A percentile compares a stretch with the other conserved stretches of the same genome.
These are phyloP conservation scores for Lithospermum erythrorhizon DNA, from an alignment of 257 asterid species.

Conservation along the genomic window DNA sequence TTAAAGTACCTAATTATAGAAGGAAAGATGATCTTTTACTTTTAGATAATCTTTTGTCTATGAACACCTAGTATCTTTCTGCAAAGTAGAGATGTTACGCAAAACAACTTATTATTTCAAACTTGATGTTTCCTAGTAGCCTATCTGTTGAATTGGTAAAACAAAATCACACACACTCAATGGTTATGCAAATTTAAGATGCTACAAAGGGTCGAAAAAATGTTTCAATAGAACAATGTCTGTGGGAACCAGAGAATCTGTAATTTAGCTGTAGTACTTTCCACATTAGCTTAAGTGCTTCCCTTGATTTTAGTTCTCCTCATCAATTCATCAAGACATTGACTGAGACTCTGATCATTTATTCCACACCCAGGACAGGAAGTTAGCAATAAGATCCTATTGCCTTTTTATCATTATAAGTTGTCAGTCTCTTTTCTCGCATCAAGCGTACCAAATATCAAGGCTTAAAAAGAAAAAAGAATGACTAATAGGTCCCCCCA, in stretches of 20 bases:
- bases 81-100: constrained; percentile 97
- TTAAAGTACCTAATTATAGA: neutral
- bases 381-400: neutral
- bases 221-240: neutral
- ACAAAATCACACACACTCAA: neutral
- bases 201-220: constrained; percentile 5
- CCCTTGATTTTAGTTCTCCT: constrained; percentile 90
- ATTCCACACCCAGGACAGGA: constrained; percentile 49
- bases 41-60: constrained; percentile 75
- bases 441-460: too few relatives aligned
- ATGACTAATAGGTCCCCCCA: too few relatives aligned
- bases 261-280: constrained; percentile 96
- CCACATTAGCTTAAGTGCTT: constrained; percentile 89
- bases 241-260: constrained; percentile 41
- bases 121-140: constrained; percentile 96
- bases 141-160: constrained; percentile 40
- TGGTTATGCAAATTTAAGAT: constrained; percentile 1
- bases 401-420: too few relatives aligned
- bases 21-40: constrained; percentile 31
- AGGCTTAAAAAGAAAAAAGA: too few relatives aligned
- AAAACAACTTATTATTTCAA: constrained; percentile 93
- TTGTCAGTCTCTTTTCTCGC: too few relatives aligned
- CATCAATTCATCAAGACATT: too few relatives aligned
- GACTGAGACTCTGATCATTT: too few relatives aligned
- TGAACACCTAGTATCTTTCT: constrained; percentile 90